Percentiles rank a stretch among this genome's conserved stretches.
phyloP scores from a whole-genome alignment of 805 yeast genomes.

The Nakazawaea molendinolei region DNA sequence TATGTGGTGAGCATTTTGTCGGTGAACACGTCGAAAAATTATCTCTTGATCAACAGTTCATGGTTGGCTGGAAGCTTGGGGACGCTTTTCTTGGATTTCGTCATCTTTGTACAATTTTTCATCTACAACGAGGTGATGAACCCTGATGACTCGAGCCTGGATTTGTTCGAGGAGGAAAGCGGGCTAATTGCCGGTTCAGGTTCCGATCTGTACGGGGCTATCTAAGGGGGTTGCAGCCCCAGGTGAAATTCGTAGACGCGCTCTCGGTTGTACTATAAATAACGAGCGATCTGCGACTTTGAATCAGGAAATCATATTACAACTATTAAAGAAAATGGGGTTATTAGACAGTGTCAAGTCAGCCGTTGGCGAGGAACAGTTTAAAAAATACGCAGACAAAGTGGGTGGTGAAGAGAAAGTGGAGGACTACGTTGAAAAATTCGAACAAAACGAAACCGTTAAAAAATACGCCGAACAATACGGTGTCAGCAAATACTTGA shows the following conservation, averaged over 20 bases:
- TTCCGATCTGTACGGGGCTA: too few species aligned
- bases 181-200: too few species aligned
- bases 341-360: slow-evolving; percentile 6
- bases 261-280: too few species aligned
- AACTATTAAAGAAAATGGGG: too few species aligned
- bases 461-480: slow-evolving; percentile 5
- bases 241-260: too few species aligned
- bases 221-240: too few species aligned
- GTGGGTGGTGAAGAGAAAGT: slow-evolving; percentile 12
- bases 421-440: slow-evolving; percentile 9
- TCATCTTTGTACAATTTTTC: slow-evolving; percentile 83
- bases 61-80: slow-evolving; percentile 94
- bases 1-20: slow-evolving; percentile 82
- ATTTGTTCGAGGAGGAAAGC: too few species aligned
- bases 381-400: slow-evolving; percentile 10
- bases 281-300: too few species aligned
- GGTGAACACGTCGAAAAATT: slow-evolving; percentile 62
- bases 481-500: slow-evolving; percentile 8
- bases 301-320: too few species aligned
- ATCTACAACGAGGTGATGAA: slow-evolving; percentile 43
- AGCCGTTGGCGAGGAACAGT: slow-evolving; percentile 10
- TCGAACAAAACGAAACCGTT: slow-evolving; percentile 8
- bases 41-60: slow-evolving; percentile 74
- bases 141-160: slow-evolving; percentile 23
- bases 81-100: slow-evolving; percentile 74